Evolutionary conservation across 176 grass and related monocot species (phyloP), one percentile per base, ranked within the genome.

Genomic region (Eremochloa ophiuroides): DNA sequence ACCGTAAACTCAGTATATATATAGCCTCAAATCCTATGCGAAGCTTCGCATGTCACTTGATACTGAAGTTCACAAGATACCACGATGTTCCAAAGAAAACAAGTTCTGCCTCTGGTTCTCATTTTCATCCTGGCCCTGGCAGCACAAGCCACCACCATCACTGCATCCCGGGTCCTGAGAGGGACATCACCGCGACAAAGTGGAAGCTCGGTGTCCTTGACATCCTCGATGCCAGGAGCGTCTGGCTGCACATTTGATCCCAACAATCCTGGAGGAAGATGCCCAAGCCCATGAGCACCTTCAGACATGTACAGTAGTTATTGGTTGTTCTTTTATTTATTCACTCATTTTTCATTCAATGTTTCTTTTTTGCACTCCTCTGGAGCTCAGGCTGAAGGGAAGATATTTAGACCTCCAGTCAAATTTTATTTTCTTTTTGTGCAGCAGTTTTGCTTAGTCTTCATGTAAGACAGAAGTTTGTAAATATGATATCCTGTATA

Each of bases 171-270:
- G 27, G 27, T 76, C 23, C 84, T 80, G 25, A 38, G 27, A 65
- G 81, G 58, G 61, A 77, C 15, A 35, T 13, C 40, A 61, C 20
- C 9, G 38, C 67, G 37, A 8, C 75, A 34, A 27, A 56, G 71
- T 20, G 39, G n/a, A 64, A 68, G 47, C 37, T 8, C 41, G 5
- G 33, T 27, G 16, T 66, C 66, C 78, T 72, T 68, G 62, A 38
- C 87, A 58, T 82, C 42, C 3, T 59, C 42, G 22, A 69, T 23
- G 27, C 62, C 87, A 8, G 80, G 65, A 7, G 70, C 84, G 13
- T 93, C 87, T 9, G 72, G 79, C 10, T 85, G 82, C 74, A 88
- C 82, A 15, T 7, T 63, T 43, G 65, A 85, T 74, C 78, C 86
- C 4, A 85, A 82, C 33, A 88, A 83, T 62, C 15, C 42, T 34